A percentile compares a stretch with the other conserved stretches of the same genome.
Conservation (phyloP, 371 early-diverging fungal species). For the Mucor velutinosus region DNA sequence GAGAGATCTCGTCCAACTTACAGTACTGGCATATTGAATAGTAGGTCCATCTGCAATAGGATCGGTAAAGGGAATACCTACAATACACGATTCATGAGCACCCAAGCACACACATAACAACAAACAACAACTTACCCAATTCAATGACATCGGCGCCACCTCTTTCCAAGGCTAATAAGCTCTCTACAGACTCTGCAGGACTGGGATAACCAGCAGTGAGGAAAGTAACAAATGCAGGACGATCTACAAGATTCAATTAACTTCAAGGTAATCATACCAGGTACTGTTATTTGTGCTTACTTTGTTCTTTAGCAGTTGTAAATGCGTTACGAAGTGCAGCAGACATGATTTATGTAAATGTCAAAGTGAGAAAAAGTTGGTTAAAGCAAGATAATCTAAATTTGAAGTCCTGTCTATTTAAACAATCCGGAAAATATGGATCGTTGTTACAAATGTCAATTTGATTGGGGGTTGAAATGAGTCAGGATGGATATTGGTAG, state of each 20-base stretch:
- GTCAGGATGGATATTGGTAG: slow-evolving; percentile 12
- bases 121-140: slow-evolving; percentile 64
- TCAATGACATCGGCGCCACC: slow-evolving; percentile 98
- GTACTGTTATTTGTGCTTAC: slow-evolving; percentile 19
- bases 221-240: slow-evolving; percentile 92
- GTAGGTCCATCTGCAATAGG: slow-evolving; percentile 97
- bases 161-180: slow-evolving; percentile 82
- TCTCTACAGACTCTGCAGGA: slow-evolving; percentile 75
- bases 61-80: slow-evolving; percentile 96
- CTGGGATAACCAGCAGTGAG: slow-evolving; percentile 92
- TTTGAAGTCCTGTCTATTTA: slow-evolving; percentile 8
- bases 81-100: not conserved
- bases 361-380: not conserved
- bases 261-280: not conserved
- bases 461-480: slow-evolving; percentile 12
- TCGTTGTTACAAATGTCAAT: not conserved
- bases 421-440: not conserved
- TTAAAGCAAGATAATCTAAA: not conserved
- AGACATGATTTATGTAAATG: slow-evolving; percentile 33
- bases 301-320: slow-evolving; percentile 42
- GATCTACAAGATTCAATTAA: slow-evolving; percentile 42
- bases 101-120: not conserved
- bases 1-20: slow-evolving; percentile 35
- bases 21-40: slow-evolving; percentile 90
- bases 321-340: slow-evolving; percentile 48